Evolutionary conservation across 2,329 filamentous ascomycete genomes (phyloP), one percentile per base, ranked within the genome.

Genomic region (Chrysosporium queenslandicum): DNA sequence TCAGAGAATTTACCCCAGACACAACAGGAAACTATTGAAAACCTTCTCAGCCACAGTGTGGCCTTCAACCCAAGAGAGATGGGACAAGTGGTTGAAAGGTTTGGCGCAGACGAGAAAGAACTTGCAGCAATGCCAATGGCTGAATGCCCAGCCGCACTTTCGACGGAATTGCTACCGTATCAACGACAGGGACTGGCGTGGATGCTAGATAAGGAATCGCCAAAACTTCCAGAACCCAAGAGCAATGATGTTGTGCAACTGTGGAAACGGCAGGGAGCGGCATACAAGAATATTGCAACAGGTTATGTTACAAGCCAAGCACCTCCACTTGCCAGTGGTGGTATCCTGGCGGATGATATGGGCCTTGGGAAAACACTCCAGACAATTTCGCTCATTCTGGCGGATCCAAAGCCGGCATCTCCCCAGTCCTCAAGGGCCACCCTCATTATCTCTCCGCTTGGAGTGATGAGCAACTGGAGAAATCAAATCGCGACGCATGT

Each of bases 341-440:
- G 89, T 29, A 89, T 95, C 46, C 75, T 95, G 7, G 87, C 88
- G 1, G 89, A 95, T 65, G 89, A 95, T 61, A 95, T 95, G 90
- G 89, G 89, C 2, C 70, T 95, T 4, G 89, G 89, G 21, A 94
- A 94, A 71, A 95, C 89, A 0, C 75, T 95, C 7, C 86, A 94
- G 64, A 78, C 89, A 45, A 91, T 95, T 59, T 86, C 86, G 50
- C 70, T 94, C 32, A 83, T 95, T 52, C 70, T 90, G 58, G 72
- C 78, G 1, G 79, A 82, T 53, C 58, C 66, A 0, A 56, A 63
- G 16, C 68, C 68, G 2, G 65, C 61, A 47, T 73, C 73, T 14
- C 60, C 67, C 3, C 75, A 74, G 4, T 71, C 70, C 0, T 64
- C 72, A 2, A 81, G 80, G 2, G 72, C 82, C 1, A 94, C 87